A percentile compares a stretch with the other conserved stretches of the same genome.
Conservation (phyloP, 495 filamentous ascomycete genomes). For the Penicillium argentinense region DNA sequence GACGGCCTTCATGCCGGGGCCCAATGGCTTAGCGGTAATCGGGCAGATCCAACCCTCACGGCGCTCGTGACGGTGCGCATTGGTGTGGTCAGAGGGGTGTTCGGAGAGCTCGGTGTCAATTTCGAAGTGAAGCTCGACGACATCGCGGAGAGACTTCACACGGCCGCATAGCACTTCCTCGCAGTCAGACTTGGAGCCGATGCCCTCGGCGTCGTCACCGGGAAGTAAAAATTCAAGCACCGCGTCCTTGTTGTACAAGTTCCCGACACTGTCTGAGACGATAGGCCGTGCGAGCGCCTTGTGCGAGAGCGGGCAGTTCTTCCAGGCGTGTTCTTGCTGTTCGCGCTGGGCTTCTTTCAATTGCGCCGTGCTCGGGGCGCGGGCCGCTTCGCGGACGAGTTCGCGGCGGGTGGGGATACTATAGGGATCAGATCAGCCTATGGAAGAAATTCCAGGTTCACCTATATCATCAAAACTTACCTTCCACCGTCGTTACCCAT, state of each 20-base stretch:
- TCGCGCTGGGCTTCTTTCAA: conserved; percentile 85
- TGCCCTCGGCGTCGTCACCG: conserved; percentile 52
- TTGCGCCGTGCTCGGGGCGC: conserved; percentile 78
- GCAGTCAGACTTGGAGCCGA: conserved; percentile 57
- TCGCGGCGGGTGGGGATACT: conserved; percentile 94
- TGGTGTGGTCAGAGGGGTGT: conserved; percentile 25
- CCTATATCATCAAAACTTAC: conserved; percentile 31
- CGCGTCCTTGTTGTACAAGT: conserved; percentile 93
- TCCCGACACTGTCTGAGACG: conserved; percentile 82
- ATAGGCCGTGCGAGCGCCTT: conserved; percentile 67
- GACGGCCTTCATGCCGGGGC: conserved; percentile 73
- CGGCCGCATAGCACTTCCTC: conserved; percentile 66
- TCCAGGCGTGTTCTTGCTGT: conserved; percentile 81
- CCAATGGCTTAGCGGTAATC: conserved; percentile 82
- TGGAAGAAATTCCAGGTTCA: not conserved
- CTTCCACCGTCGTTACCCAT: conserved; percentile 97
- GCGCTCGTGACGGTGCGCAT: conserved; percentile 38
- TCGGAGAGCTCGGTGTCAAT: conserved; percentile 44
- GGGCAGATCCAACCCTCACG: conserved; percentile 76
- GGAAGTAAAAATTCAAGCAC: conserved; percentile 79
- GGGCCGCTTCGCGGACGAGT: conserved; percentile 86
- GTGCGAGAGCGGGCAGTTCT: conserved; percentile 79
- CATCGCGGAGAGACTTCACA: conserved; percentile 81
- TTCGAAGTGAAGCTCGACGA: conserved; percentile 85
- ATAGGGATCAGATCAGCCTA: not conserved